Evolutionary conservation across 768 basidiomycete genomes (phyloP).

Genomic region (Naganishia kalamii): DNA sequence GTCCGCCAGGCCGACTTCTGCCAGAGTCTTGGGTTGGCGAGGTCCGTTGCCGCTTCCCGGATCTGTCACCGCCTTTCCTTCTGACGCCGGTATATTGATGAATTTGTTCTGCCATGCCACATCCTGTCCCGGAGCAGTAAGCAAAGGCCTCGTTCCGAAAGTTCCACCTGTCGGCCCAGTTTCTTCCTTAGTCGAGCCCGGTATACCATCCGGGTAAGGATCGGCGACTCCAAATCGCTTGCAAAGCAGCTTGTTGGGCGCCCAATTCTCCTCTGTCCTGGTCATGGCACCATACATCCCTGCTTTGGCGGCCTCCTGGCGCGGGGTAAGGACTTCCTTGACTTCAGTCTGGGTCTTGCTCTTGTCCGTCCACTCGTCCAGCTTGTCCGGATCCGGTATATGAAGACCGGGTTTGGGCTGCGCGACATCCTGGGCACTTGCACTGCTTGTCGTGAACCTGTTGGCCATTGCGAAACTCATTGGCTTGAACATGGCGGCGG

Average conservation of each 20-base stretch:
- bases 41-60: background rate
- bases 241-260: conserved; percentile 76
- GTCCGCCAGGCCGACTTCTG: conserved; percentile 83
- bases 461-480: conserved; percentile 86
- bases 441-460: conserved; percentile 76
- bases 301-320: conserved; percentile 69
- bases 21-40: conserved; percentile 48
- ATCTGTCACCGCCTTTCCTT: background rate
- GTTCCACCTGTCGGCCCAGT: conserved; percentile 22
- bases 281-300: conserved; percentile 91
- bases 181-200: conserved; percentile 17
- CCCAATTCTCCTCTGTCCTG: conserved; percentile 65
- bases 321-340: conserved; percentile 59
- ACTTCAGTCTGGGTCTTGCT: conserved; percentile 49
- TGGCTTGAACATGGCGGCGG: conserved; percentile 85
- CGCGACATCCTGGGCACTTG: conserved; percentile 45
- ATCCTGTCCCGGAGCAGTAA: conserved; percentile 16
- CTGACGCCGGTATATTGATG: conserved; percentile 21
- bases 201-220: conserved; percentile 58
- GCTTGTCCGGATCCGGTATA: conserved; percentile 47
- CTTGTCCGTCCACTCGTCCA: conserved; percentile 48
- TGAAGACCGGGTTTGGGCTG: conserved; percentile 48
- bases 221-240: conserved; percentile 90
- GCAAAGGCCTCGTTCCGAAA: conserved; percentile 6
- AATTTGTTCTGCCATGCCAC: conserved; percentile 38